phyloP scores from a whole-genome alignment of 805 yeast species.

The Kurtzmaniella fragi region DNA sequence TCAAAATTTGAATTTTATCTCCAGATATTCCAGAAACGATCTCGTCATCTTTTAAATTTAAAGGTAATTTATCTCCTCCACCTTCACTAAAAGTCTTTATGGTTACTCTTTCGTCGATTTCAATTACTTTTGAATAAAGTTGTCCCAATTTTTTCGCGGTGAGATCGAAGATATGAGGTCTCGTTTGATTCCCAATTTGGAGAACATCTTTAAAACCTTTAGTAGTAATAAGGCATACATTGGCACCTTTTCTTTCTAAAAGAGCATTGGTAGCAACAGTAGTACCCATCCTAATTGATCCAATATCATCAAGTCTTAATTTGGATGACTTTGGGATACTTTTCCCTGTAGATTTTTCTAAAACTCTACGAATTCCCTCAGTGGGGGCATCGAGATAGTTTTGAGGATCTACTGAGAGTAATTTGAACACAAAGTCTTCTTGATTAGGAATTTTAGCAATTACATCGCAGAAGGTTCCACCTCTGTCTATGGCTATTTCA shows the following conservation, averaged over 20 bases:
- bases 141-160: conserved; percentile 67
- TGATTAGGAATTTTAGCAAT: conserved; percentile 44
- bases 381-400: conserved; percentile 89
- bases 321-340: conserved; percentile 55
- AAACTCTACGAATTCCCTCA: conserved; percentile 79
- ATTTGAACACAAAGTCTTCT: conserved; percentile 66
- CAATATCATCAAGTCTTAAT: conserved; percentile 53
- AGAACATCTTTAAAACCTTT: conserved; percentile 84
- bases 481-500: conserved; percentile 34
- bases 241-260: conserved; percentile 86
- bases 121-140: conserved; percentile 71
- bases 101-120: conserved; percentile 87
- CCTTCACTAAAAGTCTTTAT: conserved; percentile 71
- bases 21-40: conserved; percentile 33
- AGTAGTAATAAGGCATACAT: conserved; percentile 80
- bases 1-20: conserved; percentile 27
- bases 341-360: conserved; percentile 54
- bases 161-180: conserved; percentile 86
- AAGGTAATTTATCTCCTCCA: conserved; percentile 35
- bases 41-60: conserved; percentile 16
- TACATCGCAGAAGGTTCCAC: conserved; percentile 89
- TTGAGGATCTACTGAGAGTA: conserved; percentile 82
- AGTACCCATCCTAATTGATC: conserved; percentile 82
- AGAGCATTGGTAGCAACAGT: conserved; percentile 96
- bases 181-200: conserved; percentile 82